Evolutionary conservation across 148 eudicot species (phyloP).

Genomic region (Rhododendron ovatum): DNA sequence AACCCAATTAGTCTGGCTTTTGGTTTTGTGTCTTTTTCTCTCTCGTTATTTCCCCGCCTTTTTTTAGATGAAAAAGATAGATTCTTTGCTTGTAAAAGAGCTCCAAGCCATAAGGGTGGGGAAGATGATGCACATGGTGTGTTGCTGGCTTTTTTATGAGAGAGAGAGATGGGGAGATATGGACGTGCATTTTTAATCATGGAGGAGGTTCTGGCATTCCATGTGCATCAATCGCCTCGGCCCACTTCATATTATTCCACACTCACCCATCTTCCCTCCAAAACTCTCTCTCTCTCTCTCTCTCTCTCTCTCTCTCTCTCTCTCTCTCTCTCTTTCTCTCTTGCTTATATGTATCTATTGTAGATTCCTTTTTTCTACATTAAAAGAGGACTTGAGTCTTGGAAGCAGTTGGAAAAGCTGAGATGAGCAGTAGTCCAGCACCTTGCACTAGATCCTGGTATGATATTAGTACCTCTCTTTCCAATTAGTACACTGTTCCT

Average conservation of each 20-base stretch:
- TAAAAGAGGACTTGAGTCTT: background rate
- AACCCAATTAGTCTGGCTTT: conserved; percentile 20
- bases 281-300: background rate
- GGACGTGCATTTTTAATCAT: conserved; percentile 19
- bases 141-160: conserved; percentile 20
- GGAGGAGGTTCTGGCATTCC: conserved; percentile 60
- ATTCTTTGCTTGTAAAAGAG: conserved; percentile 33
- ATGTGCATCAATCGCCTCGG: conserved; percentile 69
- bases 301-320: background rate
- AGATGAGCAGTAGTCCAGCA: conserved; percentile 44
- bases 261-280: conserved; percentile 11
- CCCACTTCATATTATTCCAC: conserved; percentile 56
- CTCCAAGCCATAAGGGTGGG: conserved; percentile 26
- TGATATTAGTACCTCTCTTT: background rate
- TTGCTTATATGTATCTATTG: conserved; percentile 10
- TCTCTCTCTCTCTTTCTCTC: conserved; percentile 15
- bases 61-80: conserved; percentile 26
- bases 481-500: background rate
- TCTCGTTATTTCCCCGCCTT: background rate
- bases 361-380: conserved; percentile 11
- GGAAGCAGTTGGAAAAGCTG: conserved; percentile 9
- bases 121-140: conserved; percentile 46
- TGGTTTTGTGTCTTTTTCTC: conserved; percentile 20
- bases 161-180: conserved; percentile 14
- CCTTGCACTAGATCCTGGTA: conserved; percentile 56